These are phyloP conservation scores for Isatis lusitanica DNA, from an alignment of 441 rosid genomes.

Conservation along the genomic window DNA sequence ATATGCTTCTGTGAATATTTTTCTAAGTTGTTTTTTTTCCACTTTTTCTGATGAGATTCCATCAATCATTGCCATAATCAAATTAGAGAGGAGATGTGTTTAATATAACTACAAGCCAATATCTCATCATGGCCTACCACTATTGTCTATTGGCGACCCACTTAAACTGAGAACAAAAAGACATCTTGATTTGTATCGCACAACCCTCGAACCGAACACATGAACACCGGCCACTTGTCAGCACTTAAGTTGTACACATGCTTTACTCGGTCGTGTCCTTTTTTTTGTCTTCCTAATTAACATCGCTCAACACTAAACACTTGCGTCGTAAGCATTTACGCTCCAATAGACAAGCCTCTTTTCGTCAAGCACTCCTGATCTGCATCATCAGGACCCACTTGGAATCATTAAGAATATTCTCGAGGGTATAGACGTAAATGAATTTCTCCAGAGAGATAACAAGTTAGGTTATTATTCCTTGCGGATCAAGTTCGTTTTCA, in stretches of 20 bases:
- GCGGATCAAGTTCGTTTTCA: neutral
- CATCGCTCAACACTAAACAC: neutral
- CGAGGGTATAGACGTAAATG: neutral
- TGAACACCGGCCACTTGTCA: neutral
- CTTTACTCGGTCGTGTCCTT: neutral
- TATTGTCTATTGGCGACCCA: no score
- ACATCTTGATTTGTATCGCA: neutral
- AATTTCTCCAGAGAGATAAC: neutral
- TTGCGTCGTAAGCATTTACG: neutral
- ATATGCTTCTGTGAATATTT: neutral
- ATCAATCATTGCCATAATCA: neutral
- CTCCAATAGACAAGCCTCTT: neutral
- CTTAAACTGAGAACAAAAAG: neutral
- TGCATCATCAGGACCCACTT: neutral
- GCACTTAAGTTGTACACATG: slow-evolving; percentile 1
- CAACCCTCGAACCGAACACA: neutral
- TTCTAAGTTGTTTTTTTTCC: no score
- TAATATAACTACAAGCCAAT: neutral
- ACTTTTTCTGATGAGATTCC: no score
- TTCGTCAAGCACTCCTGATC: neutral
- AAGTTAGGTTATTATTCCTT: neutral
- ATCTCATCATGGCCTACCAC: neutral
- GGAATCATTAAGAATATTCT: neutral
- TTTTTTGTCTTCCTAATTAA: neutral
- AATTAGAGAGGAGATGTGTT: neutral